Base-by-base conservation (phyloP, 2,329 filamentous ascomycete species). In the Penicillium digitatum region DNA sequence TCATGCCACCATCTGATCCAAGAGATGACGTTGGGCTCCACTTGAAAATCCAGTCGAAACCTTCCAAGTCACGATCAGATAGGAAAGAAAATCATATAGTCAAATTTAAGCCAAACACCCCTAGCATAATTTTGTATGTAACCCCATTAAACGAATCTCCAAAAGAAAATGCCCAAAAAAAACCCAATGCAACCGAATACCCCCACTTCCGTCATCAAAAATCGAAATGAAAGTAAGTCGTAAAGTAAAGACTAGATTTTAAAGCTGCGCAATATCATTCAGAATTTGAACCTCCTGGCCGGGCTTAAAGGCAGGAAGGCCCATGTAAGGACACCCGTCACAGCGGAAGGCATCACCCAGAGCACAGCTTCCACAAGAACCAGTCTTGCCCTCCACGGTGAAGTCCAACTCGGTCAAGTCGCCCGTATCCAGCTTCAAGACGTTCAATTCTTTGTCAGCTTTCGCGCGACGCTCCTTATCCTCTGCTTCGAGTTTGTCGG, bases 311-410 rank as follows among this genome's bases (percentile, higher is more conserved):
- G 94, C 89, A 14, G 94, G 94, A 63, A 99, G 81, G 5, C 92
- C 92, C 66, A 95, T 89, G 70, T 94, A 96, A 1, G 92, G 92
- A 67, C 87, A 89, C 29, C 70, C 84, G 47, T 85, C 85, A 70
- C 87, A 90, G 38, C 87, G 80, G 77, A 91, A 91, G 3, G 94
- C 93, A 73, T 97, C 93, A 48, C 94, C 94, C 16, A 99, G 81
- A 27, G 91, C 88, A 74, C 94, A 97, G 75, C 93, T 96, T 27
- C 90, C 90, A 73, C 94, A 99, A 18, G 89, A 95, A 52, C 94
- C 93, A 6, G 93, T 89, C 78, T 96, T 97, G 65, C 94, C 94
- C 74, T 95, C 83, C n/a, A 97, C 90, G 0, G 94, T 99, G 70
- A 99, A 97, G 74, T 99, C 94, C 9, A 97, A 82, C 74, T 97